A percentile compares a stretch with the other conserved stretches of the same genome.
Conservation (phyloP, 768 basidiomycete genomes). For the Agaricus blazei region DNA sequence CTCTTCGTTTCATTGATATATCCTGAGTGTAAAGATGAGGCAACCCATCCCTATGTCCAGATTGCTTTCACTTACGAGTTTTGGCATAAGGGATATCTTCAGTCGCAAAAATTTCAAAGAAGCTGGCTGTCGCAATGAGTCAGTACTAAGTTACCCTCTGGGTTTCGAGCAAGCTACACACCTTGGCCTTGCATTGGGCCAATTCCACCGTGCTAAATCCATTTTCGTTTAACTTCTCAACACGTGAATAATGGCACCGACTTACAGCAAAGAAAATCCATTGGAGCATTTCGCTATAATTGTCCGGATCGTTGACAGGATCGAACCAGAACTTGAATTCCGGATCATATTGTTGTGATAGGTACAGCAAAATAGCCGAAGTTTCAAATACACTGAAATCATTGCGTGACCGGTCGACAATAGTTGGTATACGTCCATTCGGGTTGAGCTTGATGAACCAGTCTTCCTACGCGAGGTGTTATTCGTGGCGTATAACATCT, state of each 20-base stretch:
- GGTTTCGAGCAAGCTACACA: slow-evolving; percentile 2
- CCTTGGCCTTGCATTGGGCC: slow-evolving; percentile 87
- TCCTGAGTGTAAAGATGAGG: slow-evolving; percentile 31
- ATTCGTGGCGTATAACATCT: too few relatives aligned
- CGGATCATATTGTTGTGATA: slow-evolving; percentile 76
- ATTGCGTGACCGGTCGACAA: slow-evolving; percentile 56
- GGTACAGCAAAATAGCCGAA: slow-evolving; percentile 79
- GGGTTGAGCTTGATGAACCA: slow-evolving; percentile 78
- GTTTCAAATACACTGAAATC: slow-evolving; percentile 72
- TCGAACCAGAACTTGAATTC: slow-evolving; percentile 69
- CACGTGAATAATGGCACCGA: neutral
- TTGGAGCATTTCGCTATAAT: slow-evolving; percentile 69
- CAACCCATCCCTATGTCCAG: neutral
- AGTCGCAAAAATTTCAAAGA: slow-evolving; percentile 62
- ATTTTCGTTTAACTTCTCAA: neutral
- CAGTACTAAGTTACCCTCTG: neutral
- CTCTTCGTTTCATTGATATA: slow-evolving; percentile 80
- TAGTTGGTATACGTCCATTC: slow-evolving; percentile 66
- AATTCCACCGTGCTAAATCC: slow-evolving; percentile 63
- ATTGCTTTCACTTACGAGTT: slow-evolving; percentile 40
- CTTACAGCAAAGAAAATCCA: slow-evolving; percentile 83
- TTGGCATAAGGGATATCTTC: slow-evolving; percentile 68
- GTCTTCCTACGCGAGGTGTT: slow-evolving; percentile 31
- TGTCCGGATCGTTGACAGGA: slow-evolving; percentile 41
- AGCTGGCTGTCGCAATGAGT: slow-evolving; percentile 41